Base-by-base conservation (phyloP, 805 yeast species). In the Wickerhamiella shivajii region DNA sequence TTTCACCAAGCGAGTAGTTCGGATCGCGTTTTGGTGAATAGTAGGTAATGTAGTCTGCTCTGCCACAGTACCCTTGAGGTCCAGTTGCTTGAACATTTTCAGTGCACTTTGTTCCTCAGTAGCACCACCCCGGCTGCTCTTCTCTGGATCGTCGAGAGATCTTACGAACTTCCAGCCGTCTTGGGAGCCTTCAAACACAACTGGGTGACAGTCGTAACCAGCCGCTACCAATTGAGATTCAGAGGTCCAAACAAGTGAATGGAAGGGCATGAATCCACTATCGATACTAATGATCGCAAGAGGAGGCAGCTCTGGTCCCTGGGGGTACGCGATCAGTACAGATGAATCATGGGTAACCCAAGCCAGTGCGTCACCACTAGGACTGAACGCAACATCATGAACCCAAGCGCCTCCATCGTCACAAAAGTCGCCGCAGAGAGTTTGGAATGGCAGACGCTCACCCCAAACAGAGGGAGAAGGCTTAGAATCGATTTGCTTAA, bases 81-180 rank as follows among this genome's bases (percentile, higher is more conserved):
- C 99, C 67, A 90, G 63, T 57, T 87, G 94, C 57, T 81, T 75
- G 63, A 90, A 90, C 85, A 87, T 83, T 60, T 79, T 78, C 55
- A 90, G 69, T 5, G 69, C 61, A 10, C 67, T 59, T 33, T 53
- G 53, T 27, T 59, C 63, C 10, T 67, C 67, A 37, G 66, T 69
- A 36, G 70, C 80, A 29, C 64, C 70, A 15, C 52, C 56, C 40
- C 54, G 40, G 42, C 46, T 48, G 22, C 52, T 43, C 31, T 47
- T 42, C 18, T 44, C 43, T 10, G 60, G 71, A 45, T 72, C 84
- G 52, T 80, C 93, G 38, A 74, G 63, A 25, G 71, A 67, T 52
- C 58, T 64, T 43, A 66, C 60, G 53, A 54, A 71, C 39, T 52
- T 49, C 93, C 93, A 67, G 34, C 70, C 70, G 18, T 56, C 43